A percentile compares a stretch with the other conserved stretches of the same genome.
Evolutionary conservation across 129 eudicot genomes (phyloP).

Genomic region (Helianthus annuus): HanXRQr2.0-SUNRISE NC_035436.2:183909415-183909914

Average conservation of each 20-base stretch:
- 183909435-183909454: slow-evolving; percentile 39
- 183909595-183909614: slow-evolving; percentile 22
- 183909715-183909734: slow-evolving; percentile 33
- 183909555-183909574: slow-evolving; percentile 31
- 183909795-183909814: slow-evolving; percentile 29
- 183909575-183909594: slow-evolving; percentile 31
- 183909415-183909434: slow-evolving; percentile 41
- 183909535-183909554: slow-evolving; percentile 16
- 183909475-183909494: slow-evolving; percentile 26
- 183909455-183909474: slow-evolving; percentile 23
- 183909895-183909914: background rate
- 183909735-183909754: slow-evolving; percentile 18
- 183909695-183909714: slow-evolving; percentile 21
- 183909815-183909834: background rate
- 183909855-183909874: background rate
- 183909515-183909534: slow-evolving; percentile 34
- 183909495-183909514: slow-evolving; percentile 27
- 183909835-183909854: background rate
- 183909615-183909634: slow-evolving; percentile 23
- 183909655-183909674: slow-evolving; percentile 38
- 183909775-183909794: slow-evolving; percentile 2
- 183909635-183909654: slow-evolving; percentile 33
- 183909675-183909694: slow-evolving; percentile 32
- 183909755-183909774: slow-evolving; percentile 7
- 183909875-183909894: background rate